Base-by-base conservation (phyloP, 306 rosid species). In the Quillaja saponaria region DNA sequence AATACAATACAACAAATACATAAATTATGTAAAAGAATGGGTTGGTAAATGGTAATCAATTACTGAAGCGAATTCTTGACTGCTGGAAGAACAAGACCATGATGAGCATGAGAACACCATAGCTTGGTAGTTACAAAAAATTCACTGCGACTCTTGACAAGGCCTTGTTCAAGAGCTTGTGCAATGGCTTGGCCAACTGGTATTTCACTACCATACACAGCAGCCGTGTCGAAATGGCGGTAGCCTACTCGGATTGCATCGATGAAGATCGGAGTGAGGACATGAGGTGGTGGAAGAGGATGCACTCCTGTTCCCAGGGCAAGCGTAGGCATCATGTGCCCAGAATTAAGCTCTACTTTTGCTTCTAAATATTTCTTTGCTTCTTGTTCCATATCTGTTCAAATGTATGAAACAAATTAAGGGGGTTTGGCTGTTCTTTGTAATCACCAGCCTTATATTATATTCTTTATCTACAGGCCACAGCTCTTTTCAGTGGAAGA, bases 61-160 rank as follows among this genome's bases (percentile, higher is more conserved):
- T 33, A 67, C 88, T 59, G 60, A 15, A 85, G 84, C 8, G 84
- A 53, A 54, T 68, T 80, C 7, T 67, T 48, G 34, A 85, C 74
- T 48, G 88, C 81, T 6, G 82, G 84, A 39, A 81, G 63, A 47
- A 82, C 81, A 62, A 61, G 81, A 13, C 83, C 62, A 39, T 56
- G 86, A 39, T 84, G 79, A 8, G 90, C 71, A 61, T 76, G 73
- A 12, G 34, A 34, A 40, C 41, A 6, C 76, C 81, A 81, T 6
- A 81, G 71, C 76, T 87, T 87, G 11, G 90, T 61, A 50, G 84
- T 79, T 7, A 85, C 66, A 57, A 88, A 85, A 10, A 81, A 49
- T 38, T 85, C 80, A 11, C 79, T 65, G 3, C 85, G 51, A 10
- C 50, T 61, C 5, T 78, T 51, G 39, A 85, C 50, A 31, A 81